Base-by-base conservation (phyloP, 2,329 filamentous ascomycete genomes). In the Cladophialophora carrionii region DNA sequence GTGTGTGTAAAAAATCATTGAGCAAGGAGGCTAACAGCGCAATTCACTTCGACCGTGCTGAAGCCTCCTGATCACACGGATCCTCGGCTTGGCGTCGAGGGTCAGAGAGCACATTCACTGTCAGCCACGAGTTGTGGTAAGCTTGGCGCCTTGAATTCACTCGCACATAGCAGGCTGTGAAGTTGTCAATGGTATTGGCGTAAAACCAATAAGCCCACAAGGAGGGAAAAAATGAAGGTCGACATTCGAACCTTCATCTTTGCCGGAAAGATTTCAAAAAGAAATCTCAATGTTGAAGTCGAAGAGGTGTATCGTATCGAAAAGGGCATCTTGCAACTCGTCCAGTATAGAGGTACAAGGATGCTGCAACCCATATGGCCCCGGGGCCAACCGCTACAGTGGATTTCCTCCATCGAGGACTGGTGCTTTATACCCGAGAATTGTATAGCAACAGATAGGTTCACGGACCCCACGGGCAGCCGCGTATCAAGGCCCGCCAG, bases 291-390 rank as follows among this genome's bases (percentile, higher is more conserved):
- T n/a, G n/a, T n/a, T n/a, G n/a, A n/a, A n/a, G n/a, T n/a, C n/a
- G n/a, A n/a, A n/a, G n/a, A n/a, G n/a, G n/a, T n/a, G n/a, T n/a
- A n/a, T n/a, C n/a, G n/a, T n/a, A n/a, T n/a, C 34, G 34, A 7
- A 53, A 53, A 53, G 51, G 51, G 51, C 51, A 53, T 31, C 51
- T 24, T 14, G 29, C 51, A 53, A 29, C 51, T 26, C 51, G 8
- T 5, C 51, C 6, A 53, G 51, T n/a, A n/a, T n/a, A n/a, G 51
- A 31, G 51, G 51, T 53, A 26, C 17, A 24, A 14, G 51, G 29
- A 53, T 53, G 51, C 51, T 53, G 51, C 24, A 53, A 53, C 17
- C 51, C 51, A 26, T 53, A 53, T 53, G 26, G 51, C 51, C 51
- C 51, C 22, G 17, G n/a, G 24, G 51, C 51, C 26, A 53, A 31